Conservation (phyloP, 192 early-diverging fungal genomes). For the Pilaira anomala region DNA sequence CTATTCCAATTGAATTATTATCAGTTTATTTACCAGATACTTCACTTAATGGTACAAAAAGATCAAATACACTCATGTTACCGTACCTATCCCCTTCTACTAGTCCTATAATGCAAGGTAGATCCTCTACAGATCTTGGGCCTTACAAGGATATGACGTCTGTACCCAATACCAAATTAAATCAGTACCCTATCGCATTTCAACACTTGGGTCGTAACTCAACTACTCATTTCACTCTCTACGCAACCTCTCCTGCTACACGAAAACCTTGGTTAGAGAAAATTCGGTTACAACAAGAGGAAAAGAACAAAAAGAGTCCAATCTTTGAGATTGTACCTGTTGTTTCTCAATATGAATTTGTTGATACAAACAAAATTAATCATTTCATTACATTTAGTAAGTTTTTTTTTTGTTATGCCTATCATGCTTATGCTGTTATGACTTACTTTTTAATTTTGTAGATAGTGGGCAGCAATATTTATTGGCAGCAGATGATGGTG, state of each 20-base stretch:
- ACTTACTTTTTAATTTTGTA: too few species aligned
- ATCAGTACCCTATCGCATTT: slow-evolving; percentile 70
- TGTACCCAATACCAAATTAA: slow-evolving; percentile 26
- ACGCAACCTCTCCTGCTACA: slow-evolving; percentile 69
- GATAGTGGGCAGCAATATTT: slow-evolving; percentile 60
- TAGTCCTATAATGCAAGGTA: slow-evolving; percentile 31
- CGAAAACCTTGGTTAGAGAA: slow-evolving; percentile 81
- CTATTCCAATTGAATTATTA: slow-evolving; percentile 78
- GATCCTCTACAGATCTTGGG: slow-evolving; percentile 28
- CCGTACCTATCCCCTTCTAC: slow-evolving; percentile 19
- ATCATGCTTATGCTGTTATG: too few species aligned
- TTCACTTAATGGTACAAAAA: background rate
- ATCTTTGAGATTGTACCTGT: slow-evolving; percentile 55
- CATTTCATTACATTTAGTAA: slow-evolving; percentile 49
- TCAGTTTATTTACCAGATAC: slow-evolving; percentile 39
- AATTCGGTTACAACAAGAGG: slow-evolving; percentile 62
- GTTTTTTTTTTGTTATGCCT: too few species aligned
- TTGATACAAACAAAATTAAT: slow-evolving; percentile 47
- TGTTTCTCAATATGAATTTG: slow-evolving; percentile 39
- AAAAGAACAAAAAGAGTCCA: slow-evolving; percentile 38
- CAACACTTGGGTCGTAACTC: slow-evolving; percentile 71
- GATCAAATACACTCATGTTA: slow-evolving; percentile 22
- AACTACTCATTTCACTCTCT: slow-evolving; percentile 55
- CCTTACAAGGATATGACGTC: background rate
- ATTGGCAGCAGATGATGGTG: slow-evolving; percentile 79